Percentiles rank a stretch among this genome's conserved stretches.
phyloP scores from a whole-genome alignment of 345 rosid species.

The Rhodomyrtus tomentosa region DNA sequence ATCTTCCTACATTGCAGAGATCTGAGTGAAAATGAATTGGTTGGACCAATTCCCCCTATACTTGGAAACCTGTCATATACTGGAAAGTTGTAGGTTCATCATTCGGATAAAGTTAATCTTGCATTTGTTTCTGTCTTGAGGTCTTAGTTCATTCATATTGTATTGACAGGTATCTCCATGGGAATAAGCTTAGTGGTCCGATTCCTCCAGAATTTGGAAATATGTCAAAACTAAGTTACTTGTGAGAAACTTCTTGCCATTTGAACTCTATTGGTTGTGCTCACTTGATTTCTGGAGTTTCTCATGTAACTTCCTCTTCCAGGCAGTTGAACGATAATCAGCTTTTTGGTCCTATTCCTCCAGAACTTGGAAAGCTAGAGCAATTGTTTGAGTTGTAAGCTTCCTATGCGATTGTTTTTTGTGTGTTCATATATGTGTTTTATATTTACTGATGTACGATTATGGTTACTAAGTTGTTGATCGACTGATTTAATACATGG shows the following conservation, averaged over 20 bases:
- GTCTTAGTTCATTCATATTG: neutral
- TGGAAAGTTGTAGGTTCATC: slow-evolving; percentile 65
- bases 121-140: neutral
- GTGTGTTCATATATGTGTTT: neutral
- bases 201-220: slow-evolving; percentile 98
- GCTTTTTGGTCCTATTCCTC: slow-evolving; percentile 65
- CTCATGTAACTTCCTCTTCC: neutral
- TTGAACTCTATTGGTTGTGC: neutral
- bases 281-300: neutral
- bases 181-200: slow-evolving; percentile 75
- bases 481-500: neutral
- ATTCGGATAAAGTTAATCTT: neutral
- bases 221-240: slow-evolving; percentile 89
- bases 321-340: slow-evolving; percentile 81
- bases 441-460: neutral
- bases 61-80: slow-evolving; percentile 90
- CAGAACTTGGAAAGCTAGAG: slow-evolving; percentile 88
- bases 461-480: neutral
- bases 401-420: neutral
- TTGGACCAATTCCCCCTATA: slow-evolving; percentile 79
- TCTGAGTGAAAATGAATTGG: slow-evolving; percentile 83
- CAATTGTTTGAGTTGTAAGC: slow-evolving; percentile 90
- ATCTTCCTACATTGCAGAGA: slow-evolving; percentile 28
- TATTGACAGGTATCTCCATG: slow-evolving; percentile 66
- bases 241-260: slow-evolving; percentile 31